Evolutionary conservation across 768 basidiomycete genomes (phyloP).

Genomic region (Neoboletus subvelutipes): DNA sequence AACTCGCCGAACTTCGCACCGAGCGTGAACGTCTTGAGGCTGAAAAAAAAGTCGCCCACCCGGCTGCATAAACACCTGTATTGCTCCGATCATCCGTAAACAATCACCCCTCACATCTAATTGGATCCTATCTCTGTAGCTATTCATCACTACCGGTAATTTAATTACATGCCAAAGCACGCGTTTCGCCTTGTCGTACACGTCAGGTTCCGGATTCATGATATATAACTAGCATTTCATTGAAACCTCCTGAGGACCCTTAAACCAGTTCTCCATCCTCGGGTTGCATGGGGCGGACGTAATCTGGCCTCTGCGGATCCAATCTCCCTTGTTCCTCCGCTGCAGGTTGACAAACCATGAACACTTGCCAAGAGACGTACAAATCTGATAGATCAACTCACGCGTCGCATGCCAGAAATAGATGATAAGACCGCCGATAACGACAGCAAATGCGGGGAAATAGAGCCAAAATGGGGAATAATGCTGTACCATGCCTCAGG

Average conservation of each 20-base stretch:
- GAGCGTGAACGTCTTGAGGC: conserved; percentile 43
- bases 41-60: conserved; percentile 38
- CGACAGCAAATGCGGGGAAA: conserved; percentile 73
- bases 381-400: conserved; percentile 44
- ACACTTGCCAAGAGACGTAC: not conserved
- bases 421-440: conserved; percentile 69
- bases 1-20: conserved; percentile 27
- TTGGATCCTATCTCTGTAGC: conserved; percentile 31
- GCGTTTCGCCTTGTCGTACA: not conserved
- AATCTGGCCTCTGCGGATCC: conserved; percentile 57
- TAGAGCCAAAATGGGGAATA: conserved; percentile 87
- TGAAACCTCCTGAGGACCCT: not conserved
- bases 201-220: not conserved
- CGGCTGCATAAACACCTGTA: conserved; percentile 27
- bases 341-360: conserved; percentile 28
- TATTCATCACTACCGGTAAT: not conserved
- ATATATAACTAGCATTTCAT: not conserved
- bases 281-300: conserved; percentile 40
- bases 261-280: conserved; percentile 17
- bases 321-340: conserved; percentile 74
- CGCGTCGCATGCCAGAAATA: conserved; percentile 88
- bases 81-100: conserved; percentile 17
- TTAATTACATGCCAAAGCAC: no score
- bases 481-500: conserved; percentile 47
- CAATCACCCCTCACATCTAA: conserved; percentile 25